Conservation (phyloP, 2,329 filamentous ascomycete genomes). For the Neophaeococcomyces aloes region DNA sequence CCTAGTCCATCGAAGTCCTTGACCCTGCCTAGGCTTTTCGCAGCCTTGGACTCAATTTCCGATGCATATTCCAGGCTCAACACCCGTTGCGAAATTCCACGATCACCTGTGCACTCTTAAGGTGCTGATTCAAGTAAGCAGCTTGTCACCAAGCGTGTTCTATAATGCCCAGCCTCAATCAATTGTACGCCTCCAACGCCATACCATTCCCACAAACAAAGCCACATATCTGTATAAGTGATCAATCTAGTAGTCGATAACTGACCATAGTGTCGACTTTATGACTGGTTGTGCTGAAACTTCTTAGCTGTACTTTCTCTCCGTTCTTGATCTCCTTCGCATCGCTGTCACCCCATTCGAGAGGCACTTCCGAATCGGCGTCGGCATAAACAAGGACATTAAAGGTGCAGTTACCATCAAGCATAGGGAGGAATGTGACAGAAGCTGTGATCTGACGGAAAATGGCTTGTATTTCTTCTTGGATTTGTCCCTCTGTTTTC, state of each 20-base stretch:
- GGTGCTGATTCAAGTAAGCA: too few relatives aligned
- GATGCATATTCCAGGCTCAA: too few relatives aligned
- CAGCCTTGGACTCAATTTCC: too few relatives aligned
- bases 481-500: constrained; percentile 88
- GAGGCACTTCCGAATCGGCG: constrained; percentile 87
- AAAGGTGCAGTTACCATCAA: constrained; percentile 92
- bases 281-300: constrained; percentile 92
- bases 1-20: too few relatives aligned
- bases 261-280: constrained; percentile 91
- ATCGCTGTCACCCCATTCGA: constrained; percentile 98
- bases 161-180: too few relatives aligned
- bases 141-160: too few relatives aligned
- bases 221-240: background rate
- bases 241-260: constrained; percentile 52
- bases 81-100: too few relatives aligned
- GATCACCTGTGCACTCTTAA: too few relatives aligned
- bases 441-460: constrained; percentile 97
- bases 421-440: constrained; percentile 89
- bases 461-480: constrained; percentile 88
- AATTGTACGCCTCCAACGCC: too few relatives aligned
- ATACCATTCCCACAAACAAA: background rate
- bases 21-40: too few relatives aligned
- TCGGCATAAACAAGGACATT: constrained; percentile 98
- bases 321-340: constrained; percentile 92
- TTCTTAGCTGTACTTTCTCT: constrained; percentile 88